A percentile compares a stretch with the other conserved stretches of the same genome.
phyloP scores from a whole-genome alignment of 257 asterid genomes.

The Scutellaria minor region DNA sequence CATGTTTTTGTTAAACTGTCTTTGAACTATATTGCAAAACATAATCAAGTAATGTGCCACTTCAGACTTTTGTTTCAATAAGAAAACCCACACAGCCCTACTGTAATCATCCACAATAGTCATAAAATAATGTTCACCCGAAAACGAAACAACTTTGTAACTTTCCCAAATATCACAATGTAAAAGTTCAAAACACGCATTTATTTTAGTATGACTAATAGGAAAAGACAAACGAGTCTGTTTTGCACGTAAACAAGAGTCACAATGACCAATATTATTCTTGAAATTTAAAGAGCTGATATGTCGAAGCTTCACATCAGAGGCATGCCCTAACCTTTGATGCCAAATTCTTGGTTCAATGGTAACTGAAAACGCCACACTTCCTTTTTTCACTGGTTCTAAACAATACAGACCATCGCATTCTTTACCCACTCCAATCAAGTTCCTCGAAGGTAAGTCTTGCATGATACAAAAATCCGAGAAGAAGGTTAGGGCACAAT shows the following conservation, averaged over 20 bases:
- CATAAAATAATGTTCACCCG: background rate
- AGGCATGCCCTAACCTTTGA: background rate
- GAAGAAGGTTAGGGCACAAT: background rate
- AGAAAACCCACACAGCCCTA: background rate
- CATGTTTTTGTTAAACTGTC: background rate
- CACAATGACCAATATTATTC: no score
- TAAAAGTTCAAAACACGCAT: background rate
- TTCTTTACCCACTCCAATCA: background rate
- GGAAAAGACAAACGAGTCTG: no score
- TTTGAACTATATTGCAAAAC: background rate
- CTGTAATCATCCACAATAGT: background rate
- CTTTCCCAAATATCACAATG: background rate
- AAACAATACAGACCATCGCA: background rate
- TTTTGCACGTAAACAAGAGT: no score
- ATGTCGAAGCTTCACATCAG: background rate
- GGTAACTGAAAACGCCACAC: background rate
- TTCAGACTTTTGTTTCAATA: background rate
- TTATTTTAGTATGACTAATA: no score
- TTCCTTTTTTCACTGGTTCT: background rate
- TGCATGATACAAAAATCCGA: background rate
- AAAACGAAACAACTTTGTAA: background rate
- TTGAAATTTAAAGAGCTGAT: no score
- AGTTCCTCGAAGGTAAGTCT: background rate
- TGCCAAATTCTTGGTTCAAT: background rate
- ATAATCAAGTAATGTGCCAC: background rate